phyloP scores from a whole-genome alignment of 495 filamentous ascomycete species.

The Lasiosphaeria miniovina region DNA sequence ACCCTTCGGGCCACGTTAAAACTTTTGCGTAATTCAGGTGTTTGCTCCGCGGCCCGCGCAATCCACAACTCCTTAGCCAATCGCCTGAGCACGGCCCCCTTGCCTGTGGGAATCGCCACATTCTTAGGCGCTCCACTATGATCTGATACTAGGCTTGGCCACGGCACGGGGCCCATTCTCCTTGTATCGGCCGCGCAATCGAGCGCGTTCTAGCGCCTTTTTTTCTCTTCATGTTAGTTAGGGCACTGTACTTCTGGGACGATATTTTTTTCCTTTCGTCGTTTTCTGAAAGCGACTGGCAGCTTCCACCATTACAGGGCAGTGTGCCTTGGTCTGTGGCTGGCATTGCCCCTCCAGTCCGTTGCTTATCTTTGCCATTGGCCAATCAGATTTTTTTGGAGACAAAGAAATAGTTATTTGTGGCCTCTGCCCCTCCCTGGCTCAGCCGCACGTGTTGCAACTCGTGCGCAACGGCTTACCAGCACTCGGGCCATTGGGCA shows the following conservation, averaged over 20 bases:
- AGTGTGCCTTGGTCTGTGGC: too few relatives aligned
- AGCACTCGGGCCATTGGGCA: conserved; percentile 1
- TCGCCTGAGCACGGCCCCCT: background rate
- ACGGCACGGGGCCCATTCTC: background rate
- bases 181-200: too few relatives aligned
- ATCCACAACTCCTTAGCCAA: background rate
- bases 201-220: too few relatives aligned
- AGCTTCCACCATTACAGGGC: too few relatives aligned
- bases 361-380: background rate
- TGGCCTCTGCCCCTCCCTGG: background rate
- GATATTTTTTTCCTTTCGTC: too few relatives aligned
- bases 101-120: background rate
- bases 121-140: background rate
- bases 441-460: background rate
- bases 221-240: too few relatives aligned
- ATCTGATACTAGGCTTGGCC: background rate
- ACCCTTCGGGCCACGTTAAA: background rate
- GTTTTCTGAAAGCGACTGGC: too few relatives aligned
- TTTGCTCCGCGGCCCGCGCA: background rate
- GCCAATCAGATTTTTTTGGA: background rate
- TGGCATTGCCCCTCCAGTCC: background rate
- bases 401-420: too few relatives aligned
- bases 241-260: too few relatives aligned
- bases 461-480: background rate
- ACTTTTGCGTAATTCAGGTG: background rate